A percentile compares a stretch with the other conserved stretches of the same genome.
Evolutionary conservation across 371 early-diverging fungal genomes (phyloP).

Genomic region (Sporodiniella umbellata): DNA sequence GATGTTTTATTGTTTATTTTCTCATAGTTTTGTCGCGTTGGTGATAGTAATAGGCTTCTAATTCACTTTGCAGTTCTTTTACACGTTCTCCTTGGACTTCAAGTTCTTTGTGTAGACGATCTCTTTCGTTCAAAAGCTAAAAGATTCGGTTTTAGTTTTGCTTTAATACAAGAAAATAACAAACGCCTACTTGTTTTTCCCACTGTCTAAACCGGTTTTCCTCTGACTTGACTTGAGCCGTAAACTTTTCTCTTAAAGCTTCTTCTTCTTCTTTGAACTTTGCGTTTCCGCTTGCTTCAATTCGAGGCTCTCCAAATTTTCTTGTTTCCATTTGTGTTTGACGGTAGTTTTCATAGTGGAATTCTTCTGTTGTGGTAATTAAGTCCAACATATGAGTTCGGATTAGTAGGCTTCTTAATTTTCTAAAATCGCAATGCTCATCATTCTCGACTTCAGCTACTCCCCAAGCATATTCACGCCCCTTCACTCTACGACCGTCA

Average conservation of each 20-base stretch:
- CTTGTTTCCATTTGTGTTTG: constrained; percentile 78
- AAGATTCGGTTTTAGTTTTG: too few species aligned
- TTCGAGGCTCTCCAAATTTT: constrained; percentile 77
- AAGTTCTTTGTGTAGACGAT: constrained; percentile 93
- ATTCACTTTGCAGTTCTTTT: constrained; percentile 85
- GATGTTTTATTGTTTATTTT: neutral
- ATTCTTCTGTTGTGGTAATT: constrained; percentile 84
- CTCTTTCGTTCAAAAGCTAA: constrained; percentile 91
- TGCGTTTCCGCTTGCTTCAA: constrained; percentile 6
- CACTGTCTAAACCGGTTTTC: neutral
- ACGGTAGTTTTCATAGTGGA: constrained; percentile 90
- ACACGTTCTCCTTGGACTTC: constrained; percentile 88
- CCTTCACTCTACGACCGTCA: constrained; percentile 78
- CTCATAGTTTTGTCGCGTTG: constrained; percentile 16
- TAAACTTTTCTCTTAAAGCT: neutral
- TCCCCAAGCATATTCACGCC: constrained; percentile 94
- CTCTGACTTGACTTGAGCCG: neutral
- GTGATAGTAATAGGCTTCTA: constrained; percentile 51
- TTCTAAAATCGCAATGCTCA: constrained; percentile 88
- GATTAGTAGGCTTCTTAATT: constrained; percentile 90
- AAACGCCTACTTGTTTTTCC: neutral
- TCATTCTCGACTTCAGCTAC: constrained; percentile 91
- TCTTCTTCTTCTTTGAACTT: neutral
- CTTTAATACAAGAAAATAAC: too few species aligned
- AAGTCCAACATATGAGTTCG: constrained; percentile 94